Base-by-base conservation (phyloP, 1,284 basidiomycete genomes). In the Amylostereum chailletii region DNA sequence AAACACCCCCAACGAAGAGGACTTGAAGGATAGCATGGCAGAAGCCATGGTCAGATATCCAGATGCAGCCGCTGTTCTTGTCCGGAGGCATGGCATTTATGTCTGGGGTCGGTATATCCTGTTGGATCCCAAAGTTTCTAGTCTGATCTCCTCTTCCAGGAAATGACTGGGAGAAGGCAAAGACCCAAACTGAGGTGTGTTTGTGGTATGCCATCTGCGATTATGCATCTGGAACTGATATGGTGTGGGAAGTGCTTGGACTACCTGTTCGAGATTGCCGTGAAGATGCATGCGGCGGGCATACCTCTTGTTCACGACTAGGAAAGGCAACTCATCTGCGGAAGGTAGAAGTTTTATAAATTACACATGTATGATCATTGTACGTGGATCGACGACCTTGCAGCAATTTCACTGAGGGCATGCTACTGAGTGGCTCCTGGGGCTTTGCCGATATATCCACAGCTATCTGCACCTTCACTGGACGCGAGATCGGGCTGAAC, bases 1-100 rank as follows among this genome's bases (percentile, higher is more conserved):
- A 58, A 93, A 92, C 60, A 93, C 90, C 2, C 89, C 90, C 4
- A 74, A 87, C 52, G 90, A 93, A 63, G 89, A 91, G 63, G 90
- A 92, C 62, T 70, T 93, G 52, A 86, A 83, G 50, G 87, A 88
- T 39, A 83, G 85, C 53, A 92, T 93, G 89, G 86, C 79, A 2
- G 76, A 77, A 47, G 89, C 89, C 1, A 90, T 93, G 86, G 65
- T 69, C 8, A 76, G 79, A 54, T 83, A 86, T 61, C 90, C 90
- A 0, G 75, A 89, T 46, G 85, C 90, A 0, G 79, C 89, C 6
- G 90, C 75, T 5, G 75, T 93, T 4, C 77, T 93, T 19, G 90
- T 92, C 6, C 76, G 89, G 33, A 67, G 90, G 45, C 90, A 92
- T 59, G 90, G 90, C 7, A 78, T 90, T 27, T 90, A 90, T 60